Evolutionary conservation across 208 protist species (phyloP), one percentile per base, ranked within the genome.

Genomic region (Crithidia bombi): DNA sequence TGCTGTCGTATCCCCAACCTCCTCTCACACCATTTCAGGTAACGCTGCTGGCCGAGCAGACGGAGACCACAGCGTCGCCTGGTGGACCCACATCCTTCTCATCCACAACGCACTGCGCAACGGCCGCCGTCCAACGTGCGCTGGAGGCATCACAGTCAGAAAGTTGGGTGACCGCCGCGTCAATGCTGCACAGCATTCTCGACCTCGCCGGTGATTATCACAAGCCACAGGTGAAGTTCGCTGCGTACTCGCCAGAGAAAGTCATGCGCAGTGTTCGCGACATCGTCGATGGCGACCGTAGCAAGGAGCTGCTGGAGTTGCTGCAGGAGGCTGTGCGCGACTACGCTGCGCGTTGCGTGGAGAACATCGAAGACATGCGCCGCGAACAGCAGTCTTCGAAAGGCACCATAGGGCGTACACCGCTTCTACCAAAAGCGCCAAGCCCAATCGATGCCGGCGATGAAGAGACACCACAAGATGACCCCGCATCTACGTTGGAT

Each of bases 231-330:
- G 30, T 50, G 1, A 69, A 64, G 19, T 85, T 85, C 32, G 57
- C 28, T 11, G 56, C 61, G 44, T 92, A 92, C 77, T 80, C 82
- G 1, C 75, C 77, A 0, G 87, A 92, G 71, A 54, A 51, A 7
- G 69, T 75, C 7, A 74, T 82, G 56, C 77, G 77, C 54, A 86
- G 79, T 51, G 87, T 92, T 47, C 81, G 70, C 10, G 67, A 59
- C 43, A 74, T 92, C 10, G 75, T 90, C 26, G 81, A 89, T 46
- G 49, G 74, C 21, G 80, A 75, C 21, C 65, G 41, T 46, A 58
- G 57, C 11, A 41, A 54, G 2, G 47, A 33, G 7, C 46, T 86
- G 19, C 61, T 79, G 33, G 73, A 63, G 36, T n/a, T 69, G 25
- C 67, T 91, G 21, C 65, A 79, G 74, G 43, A 26, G 11, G 63